These are phyloP conservation scores for Tylopilus rubrobrunneus DNA, from an alignment of 768 basidiomycete genomes.

Conservation along the genomic window DNA sequence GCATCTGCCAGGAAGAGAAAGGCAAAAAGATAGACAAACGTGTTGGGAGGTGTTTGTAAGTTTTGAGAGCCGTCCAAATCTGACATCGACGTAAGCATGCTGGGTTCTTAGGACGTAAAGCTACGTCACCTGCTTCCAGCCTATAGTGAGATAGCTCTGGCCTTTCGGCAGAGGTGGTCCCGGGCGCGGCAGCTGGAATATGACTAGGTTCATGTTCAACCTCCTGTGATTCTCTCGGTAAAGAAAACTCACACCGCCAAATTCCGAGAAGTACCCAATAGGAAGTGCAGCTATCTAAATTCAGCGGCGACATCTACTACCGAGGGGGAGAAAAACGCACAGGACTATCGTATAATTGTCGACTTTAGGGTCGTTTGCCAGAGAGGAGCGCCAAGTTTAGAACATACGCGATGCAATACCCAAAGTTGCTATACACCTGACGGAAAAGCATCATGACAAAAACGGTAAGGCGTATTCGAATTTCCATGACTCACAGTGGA, in stretches of 20 bases:
- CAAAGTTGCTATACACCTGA: slow-evolving; percentile 73
- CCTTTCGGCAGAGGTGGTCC: slow-evolving; percentile 77
- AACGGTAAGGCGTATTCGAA: neutral
- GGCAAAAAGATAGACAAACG: slow-evolving; percentile 73
- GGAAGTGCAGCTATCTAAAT: slow-evolving; percentile 48
- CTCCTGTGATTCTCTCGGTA: neutral
- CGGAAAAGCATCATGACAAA: neutral
- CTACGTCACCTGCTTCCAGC: slow-evolving; percentile 70
- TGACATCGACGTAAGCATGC: slow-evolving; percentile 25
- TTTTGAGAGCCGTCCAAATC: slow-evolving; percentile 74
- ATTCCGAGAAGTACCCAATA: slow-evolving; percentile 80
- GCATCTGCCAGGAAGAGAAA: slow-evolving; percentile 82
- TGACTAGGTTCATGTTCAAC: slow-evolving; percentile 42
- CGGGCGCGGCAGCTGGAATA: slow-evolving; percentile 79
- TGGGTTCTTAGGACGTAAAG: neutral
- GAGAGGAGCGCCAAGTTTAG: slow-evolving; percentile 69
- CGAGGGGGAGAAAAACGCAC: slow-evolving; percentile 36
- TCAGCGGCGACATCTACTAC: neutral
- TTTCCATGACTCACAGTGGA: slow-evolving; percentile 52
- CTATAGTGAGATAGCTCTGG: slow-evolving; percentile 73
- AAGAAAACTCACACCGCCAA: slow-evolving; percentile 75
- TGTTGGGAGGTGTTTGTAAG: slow-evolving; percentile 77
- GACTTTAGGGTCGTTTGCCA: slow-evolving; percentile 50
- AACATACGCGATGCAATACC: slow-evolving; percentile 60
- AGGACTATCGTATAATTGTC: slow-evolving; percentile 75